Percentiles rank a stretch among this genome's conserved stretches.
Conservation (phyloP, 108 stramenopile species). For the Pelagomonas calceolata region DNA sequence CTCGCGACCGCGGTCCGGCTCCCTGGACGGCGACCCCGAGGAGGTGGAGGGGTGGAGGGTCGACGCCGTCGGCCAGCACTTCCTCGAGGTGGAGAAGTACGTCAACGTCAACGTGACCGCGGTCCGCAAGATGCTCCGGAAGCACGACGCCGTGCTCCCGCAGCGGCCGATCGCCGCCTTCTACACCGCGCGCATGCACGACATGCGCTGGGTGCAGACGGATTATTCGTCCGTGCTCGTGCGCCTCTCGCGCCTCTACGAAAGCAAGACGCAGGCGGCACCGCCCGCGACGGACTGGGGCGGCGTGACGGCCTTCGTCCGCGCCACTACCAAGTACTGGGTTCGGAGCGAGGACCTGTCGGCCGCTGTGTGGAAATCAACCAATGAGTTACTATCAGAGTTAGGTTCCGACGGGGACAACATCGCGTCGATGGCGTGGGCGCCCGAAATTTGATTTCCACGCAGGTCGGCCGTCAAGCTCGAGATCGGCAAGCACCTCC, state of each 20-base stretch:
- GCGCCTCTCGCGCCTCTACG: conserved; percentile 62
- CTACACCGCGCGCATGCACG: conserved; percentile 82
- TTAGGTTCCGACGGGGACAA: too few relatives aligned
- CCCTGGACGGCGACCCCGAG: conserved; percentile 28
- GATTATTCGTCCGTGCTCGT: conserved; percentile 89
- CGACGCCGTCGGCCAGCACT: conserved; percentile 52
- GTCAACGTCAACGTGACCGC: conserved; percentile 95
- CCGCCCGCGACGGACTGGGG: conserved; percentile 39
- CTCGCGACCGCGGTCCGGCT: too few relatives aligned
- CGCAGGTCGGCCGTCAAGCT: conserved; percentile 91
- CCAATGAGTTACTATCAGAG: too few relatives aligned
- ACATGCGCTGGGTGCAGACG: conserved; percentile 87
- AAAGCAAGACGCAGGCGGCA: conserved; percentile 50
- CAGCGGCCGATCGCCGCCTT: conserved; percentile 72
- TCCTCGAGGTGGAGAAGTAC: conserved; percentile 77
- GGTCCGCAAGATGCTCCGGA: conserved; percentile 93
- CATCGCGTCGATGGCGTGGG: too few relatives aligned
- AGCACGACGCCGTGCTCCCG: conserved; percentile 85
- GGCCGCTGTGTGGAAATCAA: too few relatives aligned
- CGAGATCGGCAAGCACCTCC: conserved; percentile 75
- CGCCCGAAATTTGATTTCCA: too few relatives aligned
- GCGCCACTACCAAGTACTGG: conserved; percentile 96
- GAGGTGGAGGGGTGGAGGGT: conserved; percentile 18
- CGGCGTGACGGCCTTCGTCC: conserved; percentile 64
- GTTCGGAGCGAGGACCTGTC: conserved; percentile 86